Evolutionary conservation across 2,329 filamentous ascomycete species (phyloP).

Genomic region (Magnaporthiopsis incrustans): DNA sequence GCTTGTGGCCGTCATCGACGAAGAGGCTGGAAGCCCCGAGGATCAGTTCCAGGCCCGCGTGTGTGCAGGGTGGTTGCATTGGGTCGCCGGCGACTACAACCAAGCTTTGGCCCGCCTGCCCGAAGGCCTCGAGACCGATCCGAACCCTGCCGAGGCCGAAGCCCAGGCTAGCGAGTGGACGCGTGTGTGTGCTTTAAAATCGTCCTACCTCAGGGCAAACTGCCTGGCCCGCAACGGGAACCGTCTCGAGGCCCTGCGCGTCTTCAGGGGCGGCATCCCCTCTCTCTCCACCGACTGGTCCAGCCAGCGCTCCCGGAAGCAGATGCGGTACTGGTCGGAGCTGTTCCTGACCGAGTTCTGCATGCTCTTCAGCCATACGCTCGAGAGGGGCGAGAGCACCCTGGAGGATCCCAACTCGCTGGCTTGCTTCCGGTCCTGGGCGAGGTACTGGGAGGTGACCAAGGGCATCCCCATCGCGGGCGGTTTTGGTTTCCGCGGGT

Average conservation of each 20-base stretch:
- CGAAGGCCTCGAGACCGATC: constrained; percentile 47
- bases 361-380: constrained; percentile 55
- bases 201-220: constrained; percentile 67
- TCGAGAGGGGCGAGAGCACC: constrained; percentile 41
- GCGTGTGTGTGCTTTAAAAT: constrained; percentile 71
- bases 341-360: constrained; percentile 68
- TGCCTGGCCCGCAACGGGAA: constrained; percentile 42
- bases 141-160: constrained; percentile 35
- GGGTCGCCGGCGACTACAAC: constrained; percentile 62
- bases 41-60: constrained; percentile 72
- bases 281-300: constrained; percentile 49
- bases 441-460: constrained; percentile 54
- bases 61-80: constrained; percentile 80
- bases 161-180: constrained; percentile 66
- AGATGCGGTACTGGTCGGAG: constrained; percentile 73
- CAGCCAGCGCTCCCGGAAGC: constrained; percentile 46
- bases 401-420: constrained; percentile 46
- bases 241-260: constrained; percentile 51
- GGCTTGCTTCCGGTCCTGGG: constrained; percentile 58
- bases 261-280: constrained; percentile 58
- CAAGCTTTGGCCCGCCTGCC: constrained; percentile 56
- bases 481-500: constrained; percentile 50
- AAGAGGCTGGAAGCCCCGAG: constrained; percentile 43
- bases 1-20: constrained; percentile 49
- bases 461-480: constrained; percentile 39